Conservation (phyloP, 176 grass and related monocot species). For the Zea mays region Zm-B73-REFERENCE-NAM-5.0 NC_050097.1:178594501-178595000, state of each 20-base stretch:
- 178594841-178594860: conserved; percentile 57
- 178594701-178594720: conserved; percentile 60
- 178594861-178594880: conserved; percentile 70
- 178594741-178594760: conserved; percentile 54
- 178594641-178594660: conserved; percentile 67
- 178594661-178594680: conserved; percentile 70
- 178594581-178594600: conserved; percentile 84
- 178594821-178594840: conserved; percentile 66
- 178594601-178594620: conserved; percentile 56
- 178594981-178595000: conserved; percentile 66
- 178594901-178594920: conserved; percentile 95
- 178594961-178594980: conserved; percentile 57
- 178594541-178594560: conserved; percentile 71
- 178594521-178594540: conserved; percentile 60
- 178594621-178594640: conserved; percentile 66
- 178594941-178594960: conserved; percentile 68
- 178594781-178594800: conserved; percentile 56
- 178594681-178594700: conserved; percentile 63
- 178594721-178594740: conserved; percentile 62
- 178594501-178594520: conserved; percentile 72
- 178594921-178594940: conserved; percentile 80
- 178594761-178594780: conserved; percentile 65
- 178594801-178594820: conserved; percentile 60
- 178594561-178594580: conserved; percentile 78
- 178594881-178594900: conserved; percentile 64